Evolutionary conservation across 2,329 filamentous ascomycete species (phyloP), one percentile per base, ranked within the genome.

Genomic region (Davidsoniella virescens): DNA sequence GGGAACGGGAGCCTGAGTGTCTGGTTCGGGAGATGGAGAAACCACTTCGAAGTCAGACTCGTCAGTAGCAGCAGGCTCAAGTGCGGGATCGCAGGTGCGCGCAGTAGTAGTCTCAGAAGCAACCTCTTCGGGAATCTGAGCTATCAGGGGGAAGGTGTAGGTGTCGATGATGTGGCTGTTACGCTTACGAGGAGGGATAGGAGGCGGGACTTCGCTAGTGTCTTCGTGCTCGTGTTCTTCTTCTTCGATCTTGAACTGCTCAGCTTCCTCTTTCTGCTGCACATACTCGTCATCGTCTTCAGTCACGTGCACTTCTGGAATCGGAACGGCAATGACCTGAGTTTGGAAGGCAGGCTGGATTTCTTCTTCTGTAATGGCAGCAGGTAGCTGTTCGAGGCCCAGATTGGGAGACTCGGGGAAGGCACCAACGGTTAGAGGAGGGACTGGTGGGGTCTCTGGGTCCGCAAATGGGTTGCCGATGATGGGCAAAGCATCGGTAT

Each of bases 21-120:
- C 25, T 26, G 17, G 39, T 25, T 25, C 18, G 20, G 36, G 18
- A 23, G 38, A 29, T 40, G 20, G n/a, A 6, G 23, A 44, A 41
- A 52, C 45, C 41, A 49, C 47, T 18, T 53, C 51, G 47, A 53
- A 50, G 20, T 53, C 51, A 23, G 47, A 50, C 47, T 53, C 51
- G 23, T 53, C 51, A 4, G 51, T 53, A 9, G 51, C 47, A 3
- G 51, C 51, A n/a, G 51, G 51, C 18, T 53, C 51, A 33, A 53
- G 39, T 12, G 51, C 51, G n/a, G 47, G 44, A 17, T 44, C 47
- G 3, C 39, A 33, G 26, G 26, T 33, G 26, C 26, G 26, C 8
- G 4, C 8, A 12, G 26, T 33, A 33, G 26, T 33, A 9, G 26
- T 12, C 26, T 12, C 26, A 12, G 26, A 33, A 12, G 26, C 26